Evolutionary conservation across 306 rosid species (phyloP).

Genomic region (Trichosanthes truncata): DNA sequence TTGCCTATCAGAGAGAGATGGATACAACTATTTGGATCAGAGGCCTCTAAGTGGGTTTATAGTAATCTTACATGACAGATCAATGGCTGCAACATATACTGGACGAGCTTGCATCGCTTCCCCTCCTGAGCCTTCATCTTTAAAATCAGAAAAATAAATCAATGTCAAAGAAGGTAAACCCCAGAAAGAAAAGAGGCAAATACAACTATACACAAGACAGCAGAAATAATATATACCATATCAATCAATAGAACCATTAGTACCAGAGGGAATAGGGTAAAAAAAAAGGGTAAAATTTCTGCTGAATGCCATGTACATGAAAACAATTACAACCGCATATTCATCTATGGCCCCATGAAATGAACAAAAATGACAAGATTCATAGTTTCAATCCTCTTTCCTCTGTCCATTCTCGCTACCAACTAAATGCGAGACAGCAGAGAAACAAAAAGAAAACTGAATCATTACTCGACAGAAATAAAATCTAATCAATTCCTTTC

Average conservation of each 20-base stretch:
- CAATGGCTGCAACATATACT: conserved; percentile 95
- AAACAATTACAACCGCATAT: neutral
- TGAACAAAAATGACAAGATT: neutral
- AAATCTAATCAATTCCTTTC: neutral
- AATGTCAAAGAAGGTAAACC: neutral
- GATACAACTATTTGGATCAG: neutral
- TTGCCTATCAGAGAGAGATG: neutral
- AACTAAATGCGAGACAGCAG: neutral
- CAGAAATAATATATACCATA: neutral
- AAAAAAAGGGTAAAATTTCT: neutral
- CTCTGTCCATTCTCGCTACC: neutral
- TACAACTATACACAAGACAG: neutral
- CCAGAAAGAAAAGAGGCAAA: neutral
- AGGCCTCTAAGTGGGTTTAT: neutral
- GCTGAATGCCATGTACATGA: neutral
- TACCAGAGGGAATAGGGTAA: neutral
- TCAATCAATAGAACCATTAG: neutral
- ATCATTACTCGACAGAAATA: neutral
- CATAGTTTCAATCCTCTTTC: neutral
- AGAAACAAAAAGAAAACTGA: neutral
- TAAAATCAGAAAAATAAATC: conserved; percentile 1
- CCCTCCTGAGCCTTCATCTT: conserved; percentile 46
- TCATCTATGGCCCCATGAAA: neutral
- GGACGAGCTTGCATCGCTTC: conserved; percentile 64
- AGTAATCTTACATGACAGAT: conserved; percentile 68